These are phyloP conservation scores for Penstemon eatonii DNA, from an alignment of 257 asterid species.

Conservation along the genomic window DNA sequence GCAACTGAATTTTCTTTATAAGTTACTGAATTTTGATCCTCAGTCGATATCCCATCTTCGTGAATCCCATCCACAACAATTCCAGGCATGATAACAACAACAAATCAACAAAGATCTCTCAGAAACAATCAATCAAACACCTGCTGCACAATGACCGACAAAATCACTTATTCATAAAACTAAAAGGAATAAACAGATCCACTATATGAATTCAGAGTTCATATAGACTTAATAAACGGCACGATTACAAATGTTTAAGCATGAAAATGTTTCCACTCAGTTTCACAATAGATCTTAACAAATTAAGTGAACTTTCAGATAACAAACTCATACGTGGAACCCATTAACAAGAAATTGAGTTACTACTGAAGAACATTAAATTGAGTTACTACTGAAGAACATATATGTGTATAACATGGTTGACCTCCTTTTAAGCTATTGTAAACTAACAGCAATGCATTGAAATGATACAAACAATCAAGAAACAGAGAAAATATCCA, in stretches of 20 bases:
- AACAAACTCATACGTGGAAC: conserved; percentile 10
- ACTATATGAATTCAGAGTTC: conserved; percentile 14
- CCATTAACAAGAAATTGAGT: background rate
- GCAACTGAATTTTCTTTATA: conserved; percentile 38
- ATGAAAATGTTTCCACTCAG: conserved; percentile 9
- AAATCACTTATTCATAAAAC: conserved; percentile 6
- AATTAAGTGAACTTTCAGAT: conserved; percentile 17
- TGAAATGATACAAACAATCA: conserved; percentile 26
- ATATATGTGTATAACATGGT: conserved; percentile 13
- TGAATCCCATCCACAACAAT: conserved; percentile 61
- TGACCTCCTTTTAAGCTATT: conserved; percentile 22
- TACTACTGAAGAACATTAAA: background rate
- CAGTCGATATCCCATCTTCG: conserved; percentile 47
- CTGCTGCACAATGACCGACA: conserved; percentile 31
- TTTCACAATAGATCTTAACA: conserved; percentile 40
- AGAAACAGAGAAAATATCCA: conserved; percentile 10
- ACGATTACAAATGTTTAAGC: background rate
- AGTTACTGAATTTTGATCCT: conserved; percentile 41
- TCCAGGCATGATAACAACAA: conserved; percentile 59
- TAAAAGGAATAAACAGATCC: conserved; percentile 12
- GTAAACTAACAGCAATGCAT: background rate
- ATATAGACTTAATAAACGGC: background rate
- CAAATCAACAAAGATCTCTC: conserved; percentile 34
- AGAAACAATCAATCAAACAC: conserved; percentile 31
- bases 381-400: background rate